Evolutionary conservation across 2,329 filamentous ascomycete genomes (phyloP), one percentile per base, ranked within the genome.

Genomic region (Aspergillus luchuensis): DNA sequence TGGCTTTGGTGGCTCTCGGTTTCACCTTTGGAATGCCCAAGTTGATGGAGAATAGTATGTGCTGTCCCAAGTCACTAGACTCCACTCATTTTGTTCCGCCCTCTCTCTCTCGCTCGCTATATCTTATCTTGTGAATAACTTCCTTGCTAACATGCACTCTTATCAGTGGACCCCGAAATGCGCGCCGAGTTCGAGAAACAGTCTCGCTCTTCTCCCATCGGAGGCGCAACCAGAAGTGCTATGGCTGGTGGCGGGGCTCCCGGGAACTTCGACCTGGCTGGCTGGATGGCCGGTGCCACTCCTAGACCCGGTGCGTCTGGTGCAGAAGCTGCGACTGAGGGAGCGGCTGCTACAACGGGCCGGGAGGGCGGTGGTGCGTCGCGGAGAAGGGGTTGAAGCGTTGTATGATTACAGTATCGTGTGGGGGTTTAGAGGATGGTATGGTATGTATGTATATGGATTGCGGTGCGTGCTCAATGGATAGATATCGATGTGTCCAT

Each of bases 11-110:
- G 41, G 92, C 89, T 63, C 87, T 97, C 81, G 88, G 81, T 5
- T 81, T 97, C 66, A 92, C 97, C 64, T 84, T 98, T 70, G 93
- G 93, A 67, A 91, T 98, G 90, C 95, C 95, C 13, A 95, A 97
- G 77, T 78, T 99, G 58, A 88, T 98, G 81, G 93, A 98, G 55
- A 97, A 95, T 74, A 97, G 93, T 97, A 86, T 64, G 91, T 39
- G 28, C 43, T 60, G 30, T 39, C 50, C 48, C 45, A 30, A 47
- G 6, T 39, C 38, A 61, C 15, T 23, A 10, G n/a, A 45, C 13
- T 15, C 3, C 10, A 21, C 41, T 13, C 5, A 5, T 10, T 19
- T 4, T 45, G n/a, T 36, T 36, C 10, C 4, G 11, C 19, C 54
- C 25, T 28, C 25, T 28, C 25, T 23, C 21, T 23, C 21, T 21